phyloP scores from a whole-genome alignment of 2,329 filamentous ascomycete genomes.

The Colletotrichum plurivorum region DNA sequence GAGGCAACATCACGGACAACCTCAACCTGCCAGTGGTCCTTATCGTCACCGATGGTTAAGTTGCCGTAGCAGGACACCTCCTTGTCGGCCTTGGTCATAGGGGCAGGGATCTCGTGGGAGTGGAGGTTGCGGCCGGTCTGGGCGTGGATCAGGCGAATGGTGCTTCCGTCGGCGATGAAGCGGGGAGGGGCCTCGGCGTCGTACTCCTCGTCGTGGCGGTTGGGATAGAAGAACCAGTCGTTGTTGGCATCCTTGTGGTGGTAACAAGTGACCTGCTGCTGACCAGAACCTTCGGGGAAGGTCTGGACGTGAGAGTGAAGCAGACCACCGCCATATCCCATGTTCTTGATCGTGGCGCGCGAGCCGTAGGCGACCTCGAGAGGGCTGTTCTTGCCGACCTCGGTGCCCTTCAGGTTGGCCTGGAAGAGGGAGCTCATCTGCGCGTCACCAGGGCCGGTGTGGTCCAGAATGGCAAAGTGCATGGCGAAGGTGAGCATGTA shows the following conservation, averaged over 20 bases:
- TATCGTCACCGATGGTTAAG: slow-evolving; percentile 93
- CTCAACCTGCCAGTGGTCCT: slow-evolving; percentile 97
- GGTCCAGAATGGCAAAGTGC: slow-evolving; percentile 94
- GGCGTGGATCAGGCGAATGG: slow-evolving; percentile 90
- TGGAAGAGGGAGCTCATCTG: slow-evolving; percentile 99
- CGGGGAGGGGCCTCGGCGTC: slow-evolving; percentile 79
- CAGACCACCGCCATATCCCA: slow-evolving; percentile 97
- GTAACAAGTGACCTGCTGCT: slow-evolving; percentile 99
- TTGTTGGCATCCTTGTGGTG: slow-evolving; percentile 99
- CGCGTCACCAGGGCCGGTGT: slow-evolving; percentile 96
- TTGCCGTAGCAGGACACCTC: slow-evolving; percentile 98
- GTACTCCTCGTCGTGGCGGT: slow-evolving; percentile 82
- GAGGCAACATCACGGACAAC: slow-evolving; percentile 92
- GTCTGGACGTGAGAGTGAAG: slow-evolving; percentile 97
- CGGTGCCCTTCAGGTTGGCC: slow-evolving; percentile 92
- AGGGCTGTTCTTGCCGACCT: slow-evolving; percentile 94
- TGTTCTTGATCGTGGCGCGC: slow-evolving; percentile 95
- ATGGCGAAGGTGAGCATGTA: slow-evolving; percentile 97
- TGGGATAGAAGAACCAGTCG: slow-evolving; percentile 99
- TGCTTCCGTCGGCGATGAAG: slow-evolving; percentile 83
- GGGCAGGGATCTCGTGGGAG: slow-evolving; percentile 91
- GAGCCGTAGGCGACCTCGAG: slow-evolving; percentile 93
- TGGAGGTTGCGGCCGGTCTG: slow-evolving; percentile 98
- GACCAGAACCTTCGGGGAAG: slow-evolving; percentile 90
- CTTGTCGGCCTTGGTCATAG: slow-evolving; percentile 88